These are phyloP conservation scores for Candolleomyces eurysporus DNA, from an alignment of 768 basidiomycete species.

Conservation along the genomic window DNA sequence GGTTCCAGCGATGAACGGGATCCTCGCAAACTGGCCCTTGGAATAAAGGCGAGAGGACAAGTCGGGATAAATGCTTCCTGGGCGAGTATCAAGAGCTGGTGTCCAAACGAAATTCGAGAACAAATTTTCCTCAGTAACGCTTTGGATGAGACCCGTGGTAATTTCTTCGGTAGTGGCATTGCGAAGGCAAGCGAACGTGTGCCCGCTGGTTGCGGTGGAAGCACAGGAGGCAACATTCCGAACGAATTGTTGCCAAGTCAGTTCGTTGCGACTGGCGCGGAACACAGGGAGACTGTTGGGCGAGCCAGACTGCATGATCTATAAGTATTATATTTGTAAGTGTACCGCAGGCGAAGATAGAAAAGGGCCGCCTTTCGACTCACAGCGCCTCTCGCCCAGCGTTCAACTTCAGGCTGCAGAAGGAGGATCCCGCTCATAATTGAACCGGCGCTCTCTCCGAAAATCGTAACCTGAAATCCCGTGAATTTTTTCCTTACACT, in stretches of 20 bases:
- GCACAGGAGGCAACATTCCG: conserved; percentile 33
- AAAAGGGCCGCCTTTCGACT: not conserved
- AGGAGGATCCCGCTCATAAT: conserved; percentile 29
- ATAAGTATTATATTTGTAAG: not conserved
- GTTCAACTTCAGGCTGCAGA: conserved; percentile 30
- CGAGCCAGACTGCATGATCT: conserved; percentile 44
- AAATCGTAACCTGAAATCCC: conserved; percentile 25
- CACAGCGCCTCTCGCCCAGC: conserved; percentile 33
- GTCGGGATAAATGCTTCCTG: no score
- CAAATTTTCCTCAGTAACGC: conserved; percentile 11
- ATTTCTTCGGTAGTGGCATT: conserved; percentile 23
- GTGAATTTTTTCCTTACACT: not conserved
- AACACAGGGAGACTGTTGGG: conserved; percentile 33
- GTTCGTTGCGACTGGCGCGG: conserved; percentile 25
- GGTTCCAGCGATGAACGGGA: conserved; percentile 36
- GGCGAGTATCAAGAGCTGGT: no score
- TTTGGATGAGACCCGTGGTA: conserved; percentile 15
- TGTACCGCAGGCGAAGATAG: not conserved
- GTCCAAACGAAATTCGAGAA: conserved; percentile 25
- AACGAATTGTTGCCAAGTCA: conserved; percentile 39
- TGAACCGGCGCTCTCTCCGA: conserved; percentile 23
- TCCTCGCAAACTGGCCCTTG: conserved; percentile 24
- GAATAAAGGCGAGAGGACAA: no score
- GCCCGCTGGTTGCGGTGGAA: conserved; percentile 15
- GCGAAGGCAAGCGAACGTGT: conserved; percentile 35